Evolutionary conservation across 805 yeast species (phyloP).

Genomic region (Candida loeiensis): DNA sequence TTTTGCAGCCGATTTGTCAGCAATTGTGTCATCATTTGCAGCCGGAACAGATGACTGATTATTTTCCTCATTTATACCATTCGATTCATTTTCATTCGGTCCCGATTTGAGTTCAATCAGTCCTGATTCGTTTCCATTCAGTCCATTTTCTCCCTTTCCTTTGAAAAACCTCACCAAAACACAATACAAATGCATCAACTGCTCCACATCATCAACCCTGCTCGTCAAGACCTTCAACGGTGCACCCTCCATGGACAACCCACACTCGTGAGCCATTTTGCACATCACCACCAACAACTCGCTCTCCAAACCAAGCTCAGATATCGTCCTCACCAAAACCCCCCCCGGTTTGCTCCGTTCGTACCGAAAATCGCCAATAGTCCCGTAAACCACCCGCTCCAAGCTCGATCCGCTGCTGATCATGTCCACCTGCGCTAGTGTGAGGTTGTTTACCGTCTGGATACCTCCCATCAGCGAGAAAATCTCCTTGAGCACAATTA

Average conservation of each 20-base stretch:
- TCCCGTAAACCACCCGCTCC: conserved; percentile 49
- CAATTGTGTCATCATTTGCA: too few species aligned
- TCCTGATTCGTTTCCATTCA: background rate
- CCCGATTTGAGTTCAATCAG: too few species aligned
- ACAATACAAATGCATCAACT: conserved; percentile 62
- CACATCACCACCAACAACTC: conserved; percentile 68
- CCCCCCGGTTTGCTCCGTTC: conserved; percentile 45
- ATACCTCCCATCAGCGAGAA: conserved; percentile 77
- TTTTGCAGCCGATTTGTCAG: too few species aligned
- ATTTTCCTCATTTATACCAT: conserved; percentile 7
- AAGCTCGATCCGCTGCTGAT: conserved; percentile 63
- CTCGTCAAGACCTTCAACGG: conserved; percentile 66
- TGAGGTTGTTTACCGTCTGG: conserved; percentile 62
- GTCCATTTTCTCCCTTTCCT: conserved; percentile 17
- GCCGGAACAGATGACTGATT: conserved; percentile 36
- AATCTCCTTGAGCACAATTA: conserved; percentile 65
- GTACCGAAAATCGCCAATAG: conserved; percentile 59
- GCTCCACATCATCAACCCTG: conserved; percentile 66
- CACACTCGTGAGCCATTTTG: conserved; percentile 41
- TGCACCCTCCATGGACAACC: conserved; percentile 22
- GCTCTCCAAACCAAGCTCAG: conserved; percentile 42
- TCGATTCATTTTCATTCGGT: too few species aligned
- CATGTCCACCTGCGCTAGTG: conserved; percentile 59
- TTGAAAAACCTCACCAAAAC: conserved; percentile 56
- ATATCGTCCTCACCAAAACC: conserved; percentile 46